These are phyloP conservation scores for Populus hybrid DNA, from an alignment of 441 rosid genomes.

Conservation along the genomic window DNA sequence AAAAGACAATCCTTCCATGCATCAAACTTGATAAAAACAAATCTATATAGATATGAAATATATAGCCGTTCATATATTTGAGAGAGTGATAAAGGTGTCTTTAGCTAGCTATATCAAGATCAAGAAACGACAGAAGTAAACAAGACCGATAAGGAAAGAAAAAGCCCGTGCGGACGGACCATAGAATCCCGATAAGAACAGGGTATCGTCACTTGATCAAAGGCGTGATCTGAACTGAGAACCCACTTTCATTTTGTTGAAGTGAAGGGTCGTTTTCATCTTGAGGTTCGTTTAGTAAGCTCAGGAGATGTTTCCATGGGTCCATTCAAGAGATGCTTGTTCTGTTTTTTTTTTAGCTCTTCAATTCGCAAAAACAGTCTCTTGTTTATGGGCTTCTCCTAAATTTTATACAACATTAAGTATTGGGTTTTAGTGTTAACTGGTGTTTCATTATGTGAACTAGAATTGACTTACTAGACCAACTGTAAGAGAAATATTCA, in stretches of 20 bases:
- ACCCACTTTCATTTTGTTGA: conserved; percentile 35
- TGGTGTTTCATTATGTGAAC: too few species aligned
- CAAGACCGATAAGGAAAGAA: not conserved
- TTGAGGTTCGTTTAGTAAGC: conserved; percentile 37
- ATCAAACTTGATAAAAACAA: conserved; percentile 18
- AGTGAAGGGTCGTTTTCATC: conserved; percentile 46
- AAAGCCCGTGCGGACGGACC: conserved; percentile 16
- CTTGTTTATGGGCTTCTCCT: not conserved
- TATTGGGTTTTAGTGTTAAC: too few species aligned
- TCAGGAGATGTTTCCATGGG: conserved; percentile 15
- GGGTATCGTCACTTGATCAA: conserved; percentile 8
- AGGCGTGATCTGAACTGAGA: conserved; percentile 31
- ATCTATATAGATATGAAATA: not conserved
- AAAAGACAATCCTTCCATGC: conserved; percentile 15
- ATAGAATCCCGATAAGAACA: conserved; percentile 1
- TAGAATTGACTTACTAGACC: too few species aligned
- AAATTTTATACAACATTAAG: too few species aligned
- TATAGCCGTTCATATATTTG: not conserved
- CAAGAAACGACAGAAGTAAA: not conserved
- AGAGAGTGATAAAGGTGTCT: conserved; percentile 21
- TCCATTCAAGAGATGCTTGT: not conserved
- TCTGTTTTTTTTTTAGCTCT: not conserved
- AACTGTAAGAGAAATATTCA: too few species aligned
- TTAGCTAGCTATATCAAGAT: conserved; percentile 6
- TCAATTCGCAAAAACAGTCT: too few species aligned